phyloP scores from a whole-genome alignment of 148 eudicot species.

The Rhododendron molle region DNA sequence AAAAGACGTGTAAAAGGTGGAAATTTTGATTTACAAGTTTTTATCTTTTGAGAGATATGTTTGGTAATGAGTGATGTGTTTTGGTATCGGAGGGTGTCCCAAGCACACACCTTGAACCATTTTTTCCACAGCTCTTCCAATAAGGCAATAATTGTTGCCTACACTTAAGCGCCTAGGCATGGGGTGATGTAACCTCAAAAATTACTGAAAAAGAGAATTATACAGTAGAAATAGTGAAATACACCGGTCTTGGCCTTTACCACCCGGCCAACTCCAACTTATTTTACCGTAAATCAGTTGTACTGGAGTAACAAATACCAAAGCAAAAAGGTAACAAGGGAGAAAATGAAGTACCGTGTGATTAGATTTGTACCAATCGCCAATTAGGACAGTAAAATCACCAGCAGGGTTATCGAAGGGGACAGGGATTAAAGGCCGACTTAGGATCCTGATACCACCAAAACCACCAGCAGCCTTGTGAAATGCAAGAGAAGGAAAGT shows the following conservation, averaged over 20 bases:
- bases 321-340: not conserved
- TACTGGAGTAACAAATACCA: not conserved
- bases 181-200: too few species aligned
- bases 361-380: conserved; percentile 85
- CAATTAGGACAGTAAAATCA: conserved; percentile 79
- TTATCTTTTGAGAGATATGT: too few species aligned
- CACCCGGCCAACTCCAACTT: not conserved
- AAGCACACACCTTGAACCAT: too few species aligned
- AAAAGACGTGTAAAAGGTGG: not conserved
- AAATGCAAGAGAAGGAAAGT: conserved; percentile 82
- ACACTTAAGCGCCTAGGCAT: too few species aligned
- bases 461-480: conserved; percentile 98
- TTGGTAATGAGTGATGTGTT: too few species aligned
- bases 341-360: conserved; percentile 58
- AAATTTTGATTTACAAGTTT: not conserved
- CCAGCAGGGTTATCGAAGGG: conserved; percentile 75
- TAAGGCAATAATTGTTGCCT: too few species aligned
- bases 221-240: too few species aligned
- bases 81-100: too few species aligned
- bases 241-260: too few species aligned
- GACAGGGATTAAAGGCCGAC: conserved; percentile 83
- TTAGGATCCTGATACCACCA: conserved; percentile 82
- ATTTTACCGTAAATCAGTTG: not conserved
- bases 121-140: too few species aligned
- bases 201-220: too few species aligned